phyloP scores from a whole-genome alignment of 331 rosid species.

The Quercus lobata region DNA sequence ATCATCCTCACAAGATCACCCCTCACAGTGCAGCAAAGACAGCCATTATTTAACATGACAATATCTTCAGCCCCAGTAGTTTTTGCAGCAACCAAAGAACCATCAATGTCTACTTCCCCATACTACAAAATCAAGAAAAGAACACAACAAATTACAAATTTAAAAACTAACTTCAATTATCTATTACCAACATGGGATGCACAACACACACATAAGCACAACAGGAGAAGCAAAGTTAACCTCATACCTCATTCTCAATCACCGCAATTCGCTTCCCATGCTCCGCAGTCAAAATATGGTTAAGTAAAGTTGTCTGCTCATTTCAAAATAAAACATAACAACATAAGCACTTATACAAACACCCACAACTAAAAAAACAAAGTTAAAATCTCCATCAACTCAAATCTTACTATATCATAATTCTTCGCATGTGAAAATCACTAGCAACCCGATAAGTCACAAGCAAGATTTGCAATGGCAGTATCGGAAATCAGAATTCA shows the following conservation, averaged over 20 bases:
- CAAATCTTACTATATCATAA: neutral
- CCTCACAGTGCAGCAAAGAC: constrained; percentile 97
- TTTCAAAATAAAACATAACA: constrained; percentile 20
- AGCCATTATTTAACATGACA: constrained; percentile 85
- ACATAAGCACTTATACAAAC: neutral
- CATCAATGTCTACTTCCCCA: constrained; percentile 92
- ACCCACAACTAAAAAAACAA: neutral
- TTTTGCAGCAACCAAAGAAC: constrained; percentile 82
- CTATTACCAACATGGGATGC: neutral
- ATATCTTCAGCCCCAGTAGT: constrained; percentile 89
- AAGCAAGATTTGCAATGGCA: neutral
- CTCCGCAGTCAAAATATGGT: constrained; percentile 86
- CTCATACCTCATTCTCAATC: constrained; percentile 86
- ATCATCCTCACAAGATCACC: constrained; percentile 97
- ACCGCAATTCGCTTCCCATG: constrained; percentile 95
- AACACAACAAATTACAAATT: neutral
- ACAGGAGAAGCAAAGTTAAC: neutral
- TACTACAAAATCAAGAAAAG: constrained; percentile 41
- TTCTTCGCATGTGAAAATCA: neutral
- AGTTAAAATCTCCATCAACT: neutral
- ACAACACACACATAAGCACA: neutral
- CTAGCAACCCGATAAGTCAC: too few species aligned
- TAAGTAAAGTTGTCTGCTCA: constrained; percentile 82
- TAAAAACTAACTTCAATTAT: neutral
- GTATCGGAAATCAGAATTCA: neutral